These are phyloP conservation scores for Penicillium sp. DNA, from an alignment of 2,329 filamentous ascomycete genomes.

Conservation along the genomic window DNA sequence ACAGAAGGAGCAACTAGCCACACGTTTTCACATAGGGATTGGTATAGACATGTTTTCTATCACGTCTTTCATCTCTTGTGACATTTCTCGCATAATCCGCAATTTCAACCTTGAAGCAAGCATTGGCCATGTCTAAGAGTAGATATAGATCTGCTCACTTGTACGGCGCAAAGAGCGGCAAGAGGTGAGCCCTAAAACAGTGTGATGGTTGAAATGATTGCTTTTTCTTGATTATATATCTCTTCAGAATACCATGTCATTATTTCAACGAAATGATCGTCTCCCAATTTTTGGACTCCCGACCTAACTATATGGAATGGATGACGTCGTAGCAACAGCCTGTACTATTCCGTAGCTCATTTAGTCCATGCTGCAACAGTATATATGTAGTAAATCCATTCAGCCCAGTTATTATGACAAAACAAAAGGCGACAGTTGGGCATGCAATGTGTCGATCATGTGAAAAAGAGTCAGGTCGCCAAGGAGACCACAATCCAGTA, in stretches of 20 bases:
- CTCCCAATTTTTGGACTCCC: not conserved
- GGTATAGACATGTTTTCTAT: too few species aligned
- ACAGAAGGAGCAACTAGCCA: not conserved
- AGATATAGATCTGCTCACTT: too few species aligned
- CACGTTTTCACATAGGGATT: too few species aligned
- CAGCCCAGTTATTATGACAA: not conserved
- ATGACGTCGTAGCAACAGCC: not conserved
- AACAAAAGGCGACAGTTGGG: constrained; percentile 16
- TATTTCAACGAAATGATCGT: not conserved
- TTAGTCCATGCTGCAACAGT: not conserved
- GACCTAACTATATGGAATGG: not conserved
- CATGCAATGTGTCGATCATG: constrained; percentile 23
- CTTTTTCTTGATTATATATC: not conserved
- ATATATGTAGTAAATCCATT: too few species aligned
- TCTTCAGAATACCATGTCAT: not conserved
- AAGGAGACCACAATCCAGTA: constrained; percentile 19
- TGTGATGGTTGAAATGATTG: not conserved
- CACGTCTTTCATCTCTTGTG: too few species aligned
- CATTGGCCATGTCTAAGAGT: not conserved
- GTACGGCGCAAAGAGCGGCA: not conserved
- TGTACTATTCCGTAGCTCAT: not conserved
- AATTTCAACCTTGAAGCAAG: too few species aligned
- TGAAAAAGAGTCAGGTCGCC: constrained; percentile 11
- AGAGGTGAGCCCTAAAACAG: not conserved
- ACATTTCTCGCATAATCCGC: not conserved